A percentile compares a stretch with the other conserved stretches of the same genome.
Conservation (phyloP, 352 stramenopile genomes). For the Pythium insidiosum region DNA sequence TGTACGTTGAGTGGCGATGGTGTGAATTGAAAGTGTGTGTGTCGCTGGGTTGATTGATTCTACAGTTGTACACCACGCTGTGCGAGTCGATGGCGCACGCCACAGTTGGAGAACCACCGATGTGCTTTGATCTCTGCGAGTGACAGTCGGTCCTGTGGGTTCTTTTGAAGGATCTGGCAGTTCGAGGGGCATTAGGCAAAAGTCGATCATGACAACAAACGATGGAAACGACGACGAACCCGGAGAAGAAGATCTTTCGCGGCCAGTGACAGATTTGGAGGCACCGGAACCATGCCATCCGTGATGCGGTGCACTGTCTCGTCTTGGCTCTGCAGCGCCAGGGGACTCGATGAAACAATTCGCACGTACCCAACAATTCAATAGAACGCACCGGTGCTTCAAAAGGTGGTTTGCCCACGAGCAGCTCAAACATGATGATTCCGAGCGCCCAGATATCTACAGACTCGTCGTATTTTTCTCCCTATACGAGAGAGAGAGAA, state of each 20-base stretch:
- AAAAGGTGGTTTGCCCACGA: conserved; percentile 96
- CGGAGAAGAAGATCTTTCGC: conserved; percentile 67
- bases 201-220: not conserved
- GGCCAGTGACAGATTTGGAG: conserved; percentile 55
- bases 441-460: conserved; percentile 99
- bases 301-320: conserved; percentile 96
- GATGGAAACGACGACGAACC: conserved; percentile 17
- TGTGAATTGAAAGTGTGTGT: too few relatives aligned
- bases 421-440: conserved; percentile 98
- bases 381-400: conserved; percentile 77
- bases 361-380: not conserved
- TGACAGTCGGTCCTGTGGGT: conserved; percentile 43
- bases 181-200: not conserved
- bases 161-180: conserved; percentile 69
- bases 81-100: conserved; percentile 34
- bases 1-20: too few relatives aligned
- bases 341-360: not conserved
- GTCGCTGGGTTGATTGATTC: too few relatives aligned
- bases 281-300: conserved; percentile 58
- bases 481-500: conserved; percentile 16
- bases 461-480: conserved; percentile 95
- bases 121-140: conserved; percentile 70
- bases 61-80: too few relatives aligned
- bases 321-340: conserved; percentile 73
- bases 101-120: conserved; percentile 61